A percentile compares a stretch with the other conserved stretches of the same genome.
phyloP scores from a whole-genome alignment of 495 filamentous ascomycete species.

The Delitschia confertaspora region DNA sequence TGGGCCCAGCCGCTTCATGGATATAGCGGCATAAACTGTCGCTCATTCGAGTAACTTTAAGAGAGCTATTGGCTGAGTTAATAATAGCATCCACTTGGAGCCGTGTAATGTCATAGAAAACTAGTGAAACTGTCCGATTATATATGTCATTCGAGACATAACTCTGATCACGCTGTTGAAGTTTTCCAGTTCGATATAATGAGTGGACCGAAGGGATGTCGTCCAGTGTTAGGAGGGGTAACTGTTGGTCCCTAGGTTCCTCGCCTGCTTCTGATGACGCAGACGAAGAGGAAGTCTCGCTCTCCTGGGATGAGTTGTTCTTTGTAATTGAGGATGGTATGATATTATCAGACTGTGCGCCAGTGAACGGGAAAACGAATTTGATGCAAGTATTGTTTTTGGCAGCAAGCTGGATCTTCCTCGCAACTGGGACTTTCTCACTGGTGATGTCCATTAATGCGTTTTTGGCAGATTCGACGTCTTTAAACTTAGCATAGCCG shows the following conservation, averaged over 20 bases:
- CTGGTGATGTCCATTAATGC: constrained; percentile 9
- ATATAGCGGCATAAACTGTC: constrained; percentile 10
- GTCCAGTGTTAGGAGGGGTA: background rate
- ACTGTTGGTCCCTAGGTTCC: background rate
- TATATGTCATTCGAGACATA: constrained; percentile 14
- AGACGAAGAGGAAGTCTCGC: constrained; percentile 2
- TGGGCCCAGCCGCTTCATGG: constrained; percentile 18
- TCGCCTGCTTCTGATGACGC: background rate
- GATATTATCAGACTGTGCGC: background rate
- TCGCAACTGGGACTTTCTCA: background rate
- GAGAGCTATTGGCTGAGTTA: constrained; percentile 11
- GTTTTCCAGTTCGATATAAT: constrained; percentile 10
- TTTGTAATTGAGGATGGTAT: background rate
- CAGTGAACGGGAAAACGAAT: constrained; percentile 9
- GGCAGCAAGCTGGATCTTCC: no score
- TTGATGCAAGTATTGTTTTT: constrained; percentile 5
- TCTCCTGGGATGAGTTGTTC: background rate
- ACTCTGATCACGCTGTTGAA: constrained; percentile 15
- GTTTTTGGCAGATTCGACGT: constrained; percentile 3
- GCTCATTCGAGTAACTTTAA: constrained; percentile 1
- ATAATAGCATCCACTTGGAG: constrained; percentile 21
- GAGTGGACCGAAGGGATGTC: constrained; percentile 10
- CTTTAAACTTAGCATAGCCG: constrained; percentile 5
- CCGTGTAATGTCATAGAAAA: constrained; percentile 13
- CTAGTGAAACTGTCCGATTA: constrained; percentile 16